phyloP scores from a whole-genome alignment of 139 green algal genomes.

The Chlorella sorokiniana region DNA sequence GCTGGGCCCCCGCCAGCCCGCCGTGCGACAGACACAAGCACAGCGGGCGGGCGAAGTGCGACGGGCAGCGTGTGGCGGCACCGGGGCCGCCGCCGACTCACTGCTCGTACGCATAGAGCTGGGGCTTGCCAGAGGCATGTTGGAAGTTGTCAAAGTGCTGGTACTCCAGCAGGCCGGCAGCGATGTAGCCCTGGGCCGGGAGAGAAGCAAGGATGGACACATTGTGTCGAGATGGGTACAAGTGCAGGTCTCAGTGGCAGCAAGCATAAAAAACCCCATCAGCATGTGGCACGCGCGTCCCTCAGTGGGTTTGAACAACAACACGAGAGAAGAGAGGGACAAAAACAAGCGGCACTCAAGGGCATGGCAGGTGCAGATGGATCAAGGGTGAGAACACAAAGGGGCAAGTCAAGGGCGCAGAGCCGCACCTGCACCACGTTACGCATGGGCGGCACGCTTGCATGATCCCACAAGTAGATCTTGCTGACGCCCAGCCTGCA shows the following conservation, averaged over 20 bases:
- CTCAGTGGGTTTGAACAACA: too few species aligned
- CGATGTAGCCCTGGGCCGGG: slow-evolving; percentile 10
- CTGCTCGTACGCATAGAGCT: slow-evolving; percentile 46
- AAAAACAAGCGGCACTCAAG: too few species aligned
- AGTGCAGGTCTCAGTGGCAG: too few species aligned
- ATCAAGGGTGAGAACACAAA: neutral
- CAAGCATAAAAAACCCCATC: too few species aligned
- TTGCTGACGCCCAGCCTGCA: slow-evolving; percentile 31
- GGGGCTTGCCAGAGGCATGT: slow-evolving; percentile 28
- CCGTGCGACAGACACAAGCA: too few species aligned
- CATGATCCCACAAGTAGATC: slow-evolving; percentile 42
- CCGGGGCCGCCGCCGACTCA: neutral
- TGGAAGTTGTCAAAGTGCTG: slow-evolving; percentile 8
- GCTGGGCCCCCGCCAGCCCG: too few species aligned
- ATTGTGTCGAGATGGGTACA: neutral
- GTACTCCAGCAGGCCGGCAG: slow-evolving; percentile 32
- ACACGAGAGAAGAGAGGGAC: too few species aligned
- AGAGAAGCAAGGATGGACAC: neutral
- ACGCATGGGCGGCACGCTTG: slow-evolving; percentile 31
- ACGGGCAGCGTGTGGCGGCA: neutral
- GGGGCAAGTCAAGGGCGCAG: neutral
- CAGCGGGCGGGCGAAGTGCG: neutral
- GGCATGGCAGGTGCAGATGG: neutral
- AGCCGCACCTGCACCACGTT: slow-evolving; percentile 15
- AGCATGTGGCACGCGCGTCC: too few species aligned